Conservation (phyloP, 1,139 yeast genomes). For the Scheffersomyces insectosa region DNA sequence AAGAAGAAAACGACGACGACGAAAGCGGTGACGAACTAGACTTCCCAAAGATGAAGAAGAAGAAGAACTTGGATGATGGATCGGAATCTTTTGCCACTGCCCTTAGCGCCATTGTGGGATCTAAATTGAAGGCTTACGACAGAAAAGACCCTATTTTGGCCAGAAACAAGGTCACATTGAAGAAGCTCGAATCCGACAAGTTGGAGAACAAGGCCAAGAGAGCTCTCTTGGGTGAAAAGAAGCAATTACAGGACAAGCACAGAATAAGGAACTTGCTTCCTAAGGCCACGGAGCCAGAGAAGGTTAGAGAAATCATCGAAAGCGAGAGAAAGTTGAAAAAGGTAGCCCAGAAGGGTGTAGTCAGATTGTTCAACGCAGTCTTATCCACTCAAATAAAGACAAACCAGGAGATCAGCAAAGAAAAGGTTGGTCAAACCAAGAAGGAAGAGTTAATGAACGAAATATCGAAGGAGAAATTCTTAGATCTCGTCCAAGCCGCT, state of each 20-base stretch:
- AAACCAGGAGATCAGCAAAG: slow-evolving; percentile 38
- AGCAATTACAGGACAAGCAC: slow-evolving; percentile 62
- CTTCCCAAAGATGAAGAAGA: slow-evolving; percentile 46
- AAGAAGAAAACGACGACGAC: slow-evolving; percentile 22
- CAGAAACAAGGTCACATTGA: slow-evolving; percentile 66
- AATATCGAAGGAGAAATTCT: slow-evolving; percentile 83
- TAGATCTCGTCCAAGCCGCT: slow-evolving; percentile 86
- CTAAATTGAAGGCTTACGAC: slow-evolving; percentile 85
- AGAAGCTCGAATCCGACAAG: slow-evolving; percentile 77
- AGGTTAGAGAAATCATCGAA: slow-evolving; percentile 59
- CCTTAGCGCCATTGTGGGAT: slow-evolving; percentile 77
- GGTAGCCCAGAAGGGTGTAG: slow-evolving; percentile 92
- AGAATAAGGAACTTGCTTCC: slow-evolving; percentile 72
- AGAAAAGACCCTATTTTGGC: slow-evolving; percentile 89
- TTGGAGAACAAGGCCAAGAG: slow-evolving; percentile 82
- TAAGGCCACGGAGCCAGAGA: slow-evolving; percentile 49
- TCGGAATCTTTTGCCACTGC: slow-evolving; percentile 79
- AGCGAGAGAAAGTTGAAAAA: slow-evolving; percentile 75
- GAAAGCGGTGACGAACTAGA: slow-evolving; percentile 26
- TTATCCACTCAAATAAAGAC: slow-evolving; percentile 77
- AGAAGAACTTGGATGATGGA: slow-evolving; percentile 62
- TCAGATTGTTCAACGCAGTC: slow-evolving; percentile 86
- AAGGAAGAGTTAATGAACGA: slow-evolving; percentile 72
- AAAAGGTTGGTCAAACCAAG: slow-evolving; percentile 38
- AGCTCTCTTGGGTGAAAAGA: slow-evolving; percentile 70